Conservation (phyloP, 1,284 basidiomycete genomes). For the Athelia sp. region DNA sequence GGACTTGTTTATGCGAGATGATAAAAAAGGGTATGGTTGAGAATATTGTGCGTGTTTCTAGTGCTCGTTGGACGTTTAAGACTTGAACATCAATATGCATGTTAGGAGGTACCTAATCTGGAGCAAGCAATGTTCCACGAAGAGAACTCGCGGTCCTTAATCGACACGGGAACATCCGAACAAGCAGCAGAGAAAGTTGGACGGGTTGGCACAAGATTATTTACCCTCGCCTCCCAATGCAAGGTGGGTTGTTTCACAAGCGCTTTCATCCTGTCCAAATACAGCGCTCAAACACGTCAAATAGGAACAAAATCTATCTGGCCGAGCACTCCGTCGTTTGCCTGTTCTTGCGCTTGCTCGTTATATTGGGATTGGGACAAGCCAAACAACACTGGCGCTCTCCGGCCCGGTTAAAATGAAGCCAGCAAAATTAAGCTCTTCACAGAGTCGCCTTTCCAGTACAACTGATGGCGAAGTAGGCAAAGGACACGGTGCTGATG, state of each 20-base stretch:
- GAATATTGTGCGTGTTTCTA: conserved; percentile 38
- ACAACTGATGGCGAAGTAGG: conserved; percentile 5
- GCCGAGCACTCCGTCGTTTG: conserved; percentile 82
- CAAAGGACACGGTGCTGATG: conserved; percentile 29
- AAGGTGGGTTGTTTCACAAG: conserved; percentile 43
- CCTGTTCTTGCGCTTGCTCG: conserved; percentile 89
- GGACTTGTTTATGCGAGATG: conserved; percentile 79
- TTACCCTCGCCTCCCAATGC: conserved; percentile 66
- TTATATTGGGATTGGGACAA: conserved; percentile 57
- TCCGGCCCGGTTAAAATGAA: conserved; percentile 8
- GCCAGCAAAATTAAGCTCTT: not conserved
- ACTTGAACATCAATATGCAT: conserved; percentile 4
- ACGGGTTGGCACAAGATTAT: conserved; percentile 54
- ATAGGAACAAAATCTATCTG: conserved; percentile 77
- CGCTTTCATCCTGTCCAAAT: not conserved
- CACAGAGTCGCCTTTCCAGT: conserved; percentile 12
- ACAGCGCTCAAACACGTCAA: not conserved
- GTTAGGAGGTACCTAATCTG: conserved; percentile 57
- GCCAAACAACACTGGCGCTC: conserved; percentile 6
- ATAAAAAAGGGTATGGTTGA: conserved; percentile 69
- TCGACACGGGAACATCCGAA: conserved; percentile 6
- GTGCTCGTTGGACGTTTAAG: not conserved
- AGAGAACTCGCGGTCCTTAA: conserved; percentile 22
- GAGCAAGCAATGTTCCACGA: conserved; percentile 58
- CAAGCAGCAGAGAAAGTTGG: conserved; percentile 36